Base-by-base conservation (phyloP, 352 stramenopile species). In the Pythium periplocum region DNA sequence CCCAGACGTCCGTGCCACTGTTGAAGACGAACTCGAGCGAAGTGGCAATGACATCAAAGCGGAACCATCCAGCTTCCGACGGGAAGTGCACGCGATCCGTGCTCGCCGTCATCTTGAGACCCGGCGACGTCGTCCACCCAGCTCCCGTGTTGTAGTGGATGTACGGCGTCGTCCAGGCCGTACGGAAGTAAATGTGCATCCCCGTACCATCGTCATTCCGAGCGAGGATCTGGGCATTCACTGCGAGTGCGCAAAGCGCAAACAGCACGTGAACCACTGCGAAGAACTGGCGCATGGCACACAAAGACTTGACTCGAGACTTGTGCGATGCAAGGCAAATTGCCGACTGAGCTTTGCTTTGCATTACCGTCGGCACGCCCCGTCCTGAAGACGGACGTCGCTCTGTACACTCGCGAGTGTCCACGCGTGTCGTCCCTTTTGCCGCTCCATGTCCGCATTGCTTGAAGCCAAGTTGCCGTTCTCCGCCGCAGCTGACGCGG, bases 121-220 rank as follows among this genome's bases (percentile, higher is more conserved):
- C 66, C n/a, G 69, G 69, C 4, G 62, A 71, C 4, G 61, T 68
- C 11, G 59, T 74, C 61, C 68, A 78, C 4, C 55, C 61, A 3
- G 54, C 62, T n/a, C 69, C 69, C 1, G 59, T 34, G 41, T 66
- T 77, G 67, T 77, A 85, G 57, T 85, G 64, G 41, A 83, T 79
- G 63, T 71, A 59, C 9, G 75, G 62, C 0, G 61, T 32, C 6
- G 71, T 62, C 75, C 75, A 86, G 3, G 57, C 62, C 2, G 72
- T 72, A 8, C 68, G 72, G 48, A 69, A 83, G 68, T 69, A 79
- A 34, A 86, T 45, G 52, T 79, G 64, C 35, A 79, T 45, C 1
- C 72, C 71, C 0, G 60, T 71, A 45, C 73, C 69, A 30, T 80
- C 69, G 30, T 57, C 59, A 1, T 51, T 11, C 53, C 68, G 71